phyloP scores from a whole-genome alignment of 495 filamentous ascomycete species.

The Penicillium lividum region DNA sequence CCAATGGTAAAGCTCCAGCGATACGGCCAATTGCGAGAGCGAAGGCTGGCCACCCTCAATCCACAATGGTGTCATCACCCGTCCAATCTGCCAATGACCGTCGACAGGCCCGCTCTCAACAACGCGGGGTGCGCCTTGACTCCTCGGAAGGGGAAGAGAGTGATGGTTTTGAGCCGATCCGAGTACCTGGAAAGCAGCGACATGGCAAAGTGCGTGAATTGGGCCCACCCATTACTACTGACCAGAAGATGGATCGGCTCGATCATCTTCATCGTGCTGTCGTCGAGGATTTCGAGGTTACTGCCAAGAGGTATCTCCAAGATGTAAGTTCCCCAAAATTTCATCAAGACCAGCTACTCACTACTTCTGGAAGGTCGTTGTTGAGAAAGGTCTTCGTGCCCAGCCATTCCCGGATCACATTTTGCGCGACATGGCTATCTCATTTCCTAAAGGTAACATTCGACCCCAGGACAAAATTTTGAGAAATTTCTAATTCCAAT shows the following conservation, averaged over 20 bases:
- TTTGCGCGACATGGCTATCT: constrained; percentile 80
- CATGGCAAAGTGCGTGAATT: constrained; percentile 42
- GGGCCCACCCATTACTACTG: constrained; percentile 72
- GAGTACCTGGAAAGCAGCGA: constrained; percentile 39
- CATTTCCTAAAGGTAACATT: constrained; percentile 62
- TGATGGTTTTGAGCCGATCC: constrained; percentile 65
- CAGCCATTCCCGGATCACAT: constrained; percentile 76
- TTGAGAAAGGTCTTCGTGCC: constrained; percentile 58
- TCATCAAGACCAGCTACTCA: background rate
- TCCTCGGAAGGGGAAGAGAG: constrained; percentile 51
- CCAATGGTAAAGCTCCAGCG: constrained; percentile 42
- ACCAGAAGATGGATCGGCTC: constrained; percentile 62
- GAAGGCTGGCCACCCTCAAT: constrained; percentile 51
- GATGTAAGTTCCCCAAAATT: constrained; percentile 37
- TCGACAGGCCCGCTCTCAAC: constrained; percentile 35
- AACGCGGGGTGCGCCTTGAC: constrained; percentile 26
- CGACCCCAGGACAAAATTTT: background rate
- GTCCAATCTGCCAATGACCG: constrained; percentile 57
- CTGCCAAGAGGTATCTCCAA: constrained; percentile 65
- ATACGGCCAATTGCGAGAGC: constrained; percentile 20
- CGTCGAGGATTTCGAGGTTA: constrained; percentile 62
- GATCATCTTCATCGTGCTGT: constrained; percentile 62
- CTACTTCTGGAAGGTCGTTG: constrained; percentile 55
- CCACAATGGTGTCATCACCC: constrained; percentile 87
- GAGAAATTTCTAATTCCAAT: constrained; percentile 11